Base-by-base conservation (phyloP, 129 eudicot species). In the Heracleum sosnowskyi region DNA sequence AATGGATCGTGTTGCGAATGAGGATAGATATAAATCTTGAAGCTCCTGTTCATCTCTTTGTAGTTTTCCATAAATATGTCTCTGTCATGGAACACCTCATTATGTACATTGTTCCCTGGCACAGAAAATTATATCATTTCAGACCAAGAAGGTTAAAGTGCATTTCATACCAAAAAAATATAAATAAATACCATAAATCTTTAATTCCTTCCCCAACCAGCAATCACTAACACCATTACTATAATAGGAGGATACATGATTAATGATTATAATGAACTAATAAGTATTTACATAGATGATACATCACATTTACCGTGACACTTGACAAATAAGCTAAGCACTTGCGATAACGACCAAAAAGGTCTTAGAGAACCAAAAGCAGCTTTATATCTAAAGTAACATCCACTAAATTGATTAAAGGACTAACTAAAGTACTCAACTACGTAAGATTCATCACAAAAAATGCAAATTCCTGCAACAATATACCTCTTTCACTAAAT, bases 1-100 rank as follows among this genome's bases (percentile, higher is more conserved):
- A 88, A 94, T n/a, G 96, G 97, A 82, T 91, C 88, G n/a, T 85
- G 82, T 84, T 41, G 83, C 26, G 64, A 26, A 80, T 91, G 98
- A 12, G 97, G 97, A 82, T 94, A 94, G 45, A 91, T 71, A 78
- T 85, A 91, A 37, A 94, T 86, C 87, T 87, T 91, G 35, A 94
- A 83, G 82, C 77, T 86, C 79, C 55, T 81, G 77, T 85, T 94
- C 98, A 94, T 94, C 66, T 86, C 88, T 73, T 70, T 83, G 88
- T 89, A 94, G 87, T 88, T 86, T 83, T 88, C 86, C 33, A 73
- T 73, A 76, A 94, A 94, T 49, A 84, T 62, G 69, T 81, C 85
- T 80, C 40, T 85, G 86, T 89, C 96, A 84, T 91, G 97, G 87
- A 81, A 91, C 72, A 88, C 81, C 76, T 80, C 91, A 31, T 82